Percentiles rank a stretch among this genome's conserved stretches.
Evolutionary conservation across 495 filamentous ascomycete species (phyloP).

Genomic region (Penicilliopsis zonata): DNA sequence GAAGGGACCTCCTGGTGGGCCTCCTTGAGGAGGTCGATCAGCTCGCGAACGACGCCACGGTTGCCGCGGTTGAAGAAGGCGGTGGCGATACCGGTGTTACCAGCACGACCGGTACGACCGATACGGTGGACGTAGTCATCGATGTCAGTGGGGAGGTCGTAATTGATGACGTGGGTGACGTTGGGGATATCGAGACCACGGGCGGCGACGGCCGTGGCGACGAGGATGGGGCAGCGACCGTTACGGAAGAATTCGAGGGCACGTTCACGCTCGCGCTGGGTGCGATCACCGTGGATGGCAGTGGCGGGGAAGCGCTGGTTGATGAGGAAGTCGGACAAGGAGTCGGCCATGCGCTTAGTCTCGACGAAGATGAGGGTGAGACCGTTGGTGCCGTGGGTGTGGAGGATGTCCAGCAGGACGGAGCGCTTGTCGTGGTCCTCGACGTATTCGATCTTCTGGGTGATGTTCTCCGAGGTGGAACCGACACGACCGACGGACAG

Average conservation of each 20-base stretch:
- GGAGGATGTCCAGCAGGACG: constrained; percentile 90
- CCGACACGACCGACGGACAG: constrained; percentile 97
- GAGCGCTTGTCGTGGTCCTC: constrained; percentile 97
- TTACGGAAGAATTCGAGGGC: constrained; percentile 96
- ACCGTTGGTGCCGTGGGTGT: constrained; percentile 75
- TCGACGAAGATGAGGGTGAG: constrained; percentile 97
- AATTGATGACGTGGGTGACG: constrained; percentile 97
- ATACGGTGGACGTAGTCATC: constrained; percentile 99
- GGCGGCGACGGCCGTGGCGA: constrained; percentile 94
- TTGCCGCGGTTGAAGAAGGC: constrained; percentile 99
- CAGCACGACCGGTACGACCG: constrained; percentile 98
- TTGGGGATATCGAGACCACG: constrained; percentile 96
- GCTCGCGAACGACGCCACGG: constrained; percentile 88
- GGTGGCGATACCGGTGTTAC: constrained; percentile 96
- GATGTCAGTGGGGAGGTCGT: constrained; percentile 96
- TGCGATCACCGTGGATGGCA: constrained; percentile 95
- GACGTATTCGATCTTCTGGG: constrained; percentile 96
- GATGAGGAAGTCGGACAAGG: constrained; percentile 92
- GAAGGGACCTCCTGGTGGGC: constrained; percentile 90
- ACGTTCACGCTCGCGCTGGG: constrained; percentile 96
- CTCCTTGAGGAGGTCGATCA: constrained; percentile 93
- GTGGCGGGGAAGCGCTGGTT: constrained; percentile 98
- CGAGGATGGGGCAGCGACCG: constrained; percentile 86
- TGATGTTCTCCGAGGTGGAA: constrained; percentile 99
- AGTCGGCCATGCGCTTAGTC: constrained; percentile 99